phyloP scores from a whole-genome alignment of 179 eudicot species.

The Silene coronaria region DNA sequence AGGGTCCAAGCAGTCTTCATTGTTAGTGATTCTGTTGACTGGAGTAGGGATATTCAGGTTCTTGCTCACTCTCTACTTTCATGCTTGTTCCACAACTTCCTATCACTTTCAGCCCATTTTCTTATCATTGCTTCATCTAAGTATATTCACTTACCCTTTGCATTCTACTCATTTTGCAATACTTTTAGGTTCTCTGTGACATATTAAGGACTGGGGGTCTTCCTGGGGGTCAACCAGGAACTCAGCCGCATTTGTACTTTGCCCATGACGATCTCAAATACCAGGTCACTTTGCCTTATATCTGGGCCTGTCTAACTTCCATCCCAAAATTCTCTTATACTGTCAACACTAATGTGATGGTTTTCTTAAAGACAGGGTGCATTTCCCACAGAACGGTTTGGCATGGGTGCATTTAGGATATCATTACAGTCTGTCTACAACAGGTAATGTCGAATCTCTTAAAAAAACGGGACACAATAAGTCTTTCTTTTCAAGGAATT shows the following conservation, averaged over 20 bases:
- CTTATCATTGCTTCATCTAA: not conserved
- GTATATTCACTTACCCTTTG: not conserved
- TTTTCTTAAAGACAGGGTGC: slow-evolving; percentile 55
- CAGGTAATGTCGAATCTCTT: slow-evolving; percentile 42
- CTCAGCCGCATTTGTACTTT: slow-evolving; percentile 77
- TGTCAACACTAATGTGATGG: slow-evolving; percentile 26
- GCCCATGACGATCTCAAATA: slow-evolving; percentile 92
- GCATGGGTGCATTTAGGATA: slow-evolving; percentile 96
- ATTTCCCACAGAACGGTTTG: slow-evolving; percentile 84
- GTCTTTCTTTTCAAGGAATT: too few species aligned
- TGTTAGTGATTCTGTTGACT: slow-evolving; percentile 90
- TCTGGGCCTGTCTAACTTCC: slow-evolving; percentile 3
- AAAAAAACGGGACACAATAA: not conserved
- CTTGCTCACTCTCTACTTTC: slow-evolving; percentile 4
- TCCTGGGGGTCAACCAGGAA: slow-evolving; percentile 66
- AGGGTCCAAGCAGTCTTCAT: slow-evolving; percentile 71
- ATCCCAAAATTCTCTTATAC: not conserved
- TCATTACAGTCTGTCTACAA: slow-evolving; percentile 82
- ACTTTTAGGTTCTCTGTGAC: slow-evolving; percentile 85
- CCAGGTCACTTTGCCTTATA: slow-evolving; percentile 48
- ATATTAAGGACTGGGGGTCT: slow-evolving; percentile 87
- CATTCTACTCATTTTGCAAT: slow-evolving; percentile 7
- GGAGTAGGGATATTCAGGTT: slow-evolving; percentile 98
- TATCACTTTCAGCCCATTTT: not conserved
- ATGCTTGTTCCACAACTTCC: not conserved